phyloP scores from a whole-genome alignment of 2,329 filamentous ascomycete species.

The Capronia epimyces region DNA sequence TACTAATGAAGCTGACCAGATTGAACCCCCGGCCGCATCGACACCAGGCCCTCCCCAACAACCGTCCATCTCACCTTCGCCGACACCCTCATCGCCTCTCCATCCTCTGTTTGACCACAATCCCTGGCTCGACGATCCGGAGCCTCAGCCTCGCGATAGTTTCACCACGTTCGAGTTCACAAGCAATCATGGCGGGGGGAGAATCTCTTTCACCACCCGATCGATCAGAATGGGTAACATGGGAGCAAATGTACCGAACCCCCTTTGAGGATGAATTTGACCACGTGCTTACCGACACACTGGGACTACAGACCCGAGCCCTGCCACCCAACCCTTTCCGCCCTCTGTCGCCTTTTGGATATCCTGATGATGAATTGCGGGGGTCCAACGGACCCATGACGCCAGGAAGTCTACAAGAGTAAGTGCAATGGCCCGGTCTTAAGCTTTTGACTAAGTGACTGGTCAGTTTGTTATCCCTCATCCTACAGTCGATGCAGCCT shows the following conservation, averaged over 20 bases:
- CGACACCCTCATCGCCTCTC: slow-evolving; percentile 31
- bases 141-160: slow-evolving; percentile 38
- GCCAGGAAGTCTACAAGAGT: slow-evolving; percentile 24
- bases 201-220: slow-evolving; percentile 25
- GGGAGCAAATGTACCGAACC: slow-evolving; percentile 6
- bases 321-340: slow-evolving; percentile 2
- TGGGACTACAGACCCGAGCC: slow-evolving; percentile 8
- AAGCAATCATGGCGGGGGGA: slow-evolving; percentile 20
- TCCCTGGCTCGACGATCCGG: slow-evolving; percentile 45
- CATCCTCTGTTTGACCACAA: slow-evolving; percentile 40
- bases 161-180: slow-evolving; percentile 28
- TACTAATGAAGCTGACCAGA: slow-evolving; percentile 12
- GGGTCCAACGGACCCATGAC: neutral
- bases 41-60: slow-evolving; percentile 35
- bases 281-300: slow-evolving; percentile 7
- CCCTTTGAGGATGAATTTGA: slow-evolving; percentile 7
- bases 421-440: neutral
- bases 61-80: slow-evolving; percentile 29
- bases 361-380: neutral
- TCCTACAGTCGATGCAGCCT: slow-evolving; percentile 23
- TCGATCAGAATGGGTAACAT: slow-evolving; percentile 14
- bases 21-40: slow-evolving; percentile 21
- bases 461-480: slow-evolving; percentile 25
- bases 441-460: neutral
- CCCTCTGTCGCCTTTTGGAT: slow-evolving; percentile 9